phyloP scores from a whole-genome alignment of 2,329 filamentous ascomycete genomes.

The Arthrobotrys megalospora region DNA sequence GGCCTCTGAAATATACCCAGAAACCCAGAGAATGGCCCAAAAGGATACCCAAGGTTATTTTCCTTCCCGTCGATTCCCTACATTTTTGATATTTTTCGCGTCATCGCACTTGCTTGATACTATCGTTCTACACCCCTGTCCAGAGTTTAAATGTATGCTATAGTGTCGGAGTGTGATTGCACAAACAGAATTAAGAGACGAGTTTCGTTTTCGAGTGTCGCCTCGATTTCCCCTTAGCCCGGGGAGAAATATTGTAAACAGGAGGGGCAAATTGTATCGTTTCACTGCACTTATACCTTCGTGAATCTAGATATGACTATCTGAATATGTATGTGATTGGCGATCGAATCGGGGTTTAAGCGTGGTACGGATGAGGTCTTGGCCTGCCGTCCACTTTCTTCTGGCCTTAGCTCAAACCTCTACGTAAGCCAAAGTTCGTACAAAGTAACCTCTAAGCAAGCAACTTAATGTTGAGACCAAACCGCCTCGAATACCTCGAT shows the following conservation, averaged over 20 bases:
- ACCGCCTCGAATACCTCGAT: constrained; percentile 7
- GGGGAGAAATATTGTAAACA: no score
- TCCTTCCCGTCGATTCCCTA: background rate
- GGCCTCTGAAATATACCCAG: constrained; percentile 1
- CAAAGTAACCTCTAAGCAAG: background rate
- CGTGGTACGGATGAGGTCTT: background rate
- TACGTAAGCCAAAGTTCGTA: constrained; percentile 18
- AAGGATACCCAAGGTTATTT: background rate
- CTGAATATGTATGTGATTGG: background rate
- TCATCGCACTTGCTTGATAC: no score
- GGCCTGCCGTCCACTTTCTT: background rate
- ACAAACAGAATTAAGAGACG: no score
- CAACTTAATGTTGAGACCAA: constrained; percentile 14
- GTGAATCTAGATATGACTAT: no score
- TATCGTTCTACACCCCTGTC: no score
- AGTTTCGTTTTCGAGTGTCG: no score
- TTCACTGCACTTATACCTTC: no score
- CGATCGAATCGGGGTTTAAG: background rate
- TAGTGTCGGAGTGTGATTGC: no score
- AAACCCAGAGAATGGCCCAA: background rate
- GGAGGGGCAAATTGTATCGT: no score
- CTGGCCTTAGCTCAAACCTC: constrained; percentile 9
- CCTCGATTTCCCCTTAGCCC: no score
- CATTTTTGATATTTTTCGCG: no score
- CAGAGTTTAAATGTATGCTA: no score